Conservation (phyloP, 1,284 basidiomycete genomes). For the Lentinula novae-zelandiae region DNA sequence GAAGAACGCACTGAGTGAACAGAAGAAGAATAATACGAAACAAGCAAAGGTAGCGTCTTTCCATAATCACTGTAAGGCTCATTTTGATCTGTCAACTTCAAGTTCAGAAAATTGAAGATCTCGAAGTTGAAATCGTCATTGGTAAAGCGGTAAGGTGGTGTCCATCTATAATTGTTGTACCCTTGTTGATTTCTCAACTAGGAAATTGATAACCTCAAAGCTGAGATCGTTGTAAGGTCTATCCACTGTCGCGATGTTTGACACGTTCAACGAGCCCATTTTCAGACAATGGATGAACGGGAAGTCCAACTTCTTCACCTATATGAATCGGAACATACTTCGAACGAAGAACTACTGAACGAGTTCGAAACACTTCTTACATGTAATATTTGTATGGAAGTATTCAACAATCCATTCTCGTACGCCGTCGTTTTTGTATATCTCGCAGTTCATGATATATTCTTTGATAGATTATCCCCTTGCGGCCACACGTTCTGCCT, state of each 20-base stretch:
- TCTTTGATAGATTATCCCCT: slow-evolving; percentile 50
- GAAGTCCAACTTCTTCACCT: slow-evolving; percentile 38
- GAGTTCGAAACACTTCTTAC: slow-evolving; percentile 55
- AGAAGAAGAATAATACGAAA: slow-evolving; percentile 51
- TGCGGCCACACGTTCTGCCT: slow-evolving; percentile 73
- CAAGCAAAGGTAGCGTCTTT: slow-evolving; percentile 27
- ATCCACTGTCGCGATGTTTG: background rate
- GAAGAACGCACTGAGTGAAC: slow-evolving; percentile 40
- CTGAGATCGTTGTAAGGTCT: slow-evolving; percentile 34
- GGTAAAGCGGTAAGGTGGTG: slow-evolving; percentile 39
- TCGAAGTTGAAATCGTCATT: too few relatives aligned
- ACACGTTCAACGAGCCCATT: background rate
- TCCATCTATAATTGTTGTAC: background rate
- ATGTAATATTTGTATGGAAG: slow-evolving; percentile 75
- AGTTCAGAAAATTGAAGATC: too few relatives aligned
- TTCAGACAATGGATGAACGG: slow-evolving; percentile 47
- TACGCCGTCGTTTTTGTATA: slow-evolving; percentile 31
- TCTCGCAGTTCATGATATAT: background rate
- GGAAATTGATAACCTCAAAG: slow-evolving; percentile 47
- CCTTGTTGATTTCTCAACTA: slow-evolving; percentile 20
- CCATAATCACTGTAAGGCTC: too few relatives aligned
- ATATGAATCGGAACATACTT: slow-evolving; percentile 42
- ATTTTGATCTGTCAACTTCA: too few relatives aligned
- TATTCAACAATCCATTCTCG: slow-evolving; percentile 60
- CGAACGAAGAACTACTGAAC: slow-evolving; percentile 54